A percentile compares a stretch with the other conserved stretches of the same genome.
Evolutionary conservation across 106 monocot genomes (phyloP).

Genomic region (Amphibolis antarctica): DNA sequence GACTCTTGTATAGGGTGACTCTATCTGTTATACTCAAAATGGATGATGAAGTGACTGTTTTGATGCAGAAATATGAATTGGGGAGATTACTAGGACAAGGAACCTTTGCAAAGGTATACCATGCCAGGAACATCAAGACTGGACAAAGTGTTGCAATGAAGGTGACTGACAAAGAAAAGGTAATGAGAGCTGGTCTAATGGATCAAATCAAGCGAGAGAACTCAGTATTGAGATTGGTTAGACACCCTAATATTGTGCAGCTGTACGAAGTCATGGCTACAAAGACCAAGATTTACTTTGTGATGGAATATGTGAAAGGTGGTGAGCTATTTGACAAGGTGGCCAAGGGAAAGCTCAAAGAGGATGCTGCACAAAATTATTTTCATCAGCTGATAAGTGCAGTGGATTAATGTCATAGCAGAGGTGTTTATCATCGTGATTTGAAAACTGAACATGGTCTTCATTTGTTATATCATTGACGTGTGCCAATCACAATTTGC

Average conservation of each 20-base stretch:
- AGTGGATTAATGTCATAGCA: constrained; percentile 38
- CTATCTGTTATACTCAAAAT: constrained; percentile 1
- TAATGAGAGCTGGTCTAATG: constrained; percentile 29
- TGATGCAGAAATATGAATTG: constrained; percentile 42
- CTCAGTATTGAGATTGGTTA: constrained; percentile 34
- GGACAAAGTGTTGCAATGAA: constrained; percentile 47
- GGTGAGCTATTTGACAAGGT: constrained; percentile 49
- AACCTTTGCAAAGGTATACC: constrained; percentile 51
- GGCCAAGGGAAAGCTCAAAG: constrained; percentile 32
- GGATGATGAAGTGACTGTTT: constrained; percentile 21
- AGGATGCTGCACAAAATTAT: constrained; percentile 34
- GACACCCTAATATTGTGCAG: constrained; percentile 42
- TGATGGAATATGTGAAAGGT: constrained; percentile 46
- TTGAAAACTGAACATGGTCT: constrained; percentile 46
- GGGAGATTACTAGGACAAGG: constrained; percentile 58
- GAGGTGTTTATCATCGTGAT: constrained; percentile 53
- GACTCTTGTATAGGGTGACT: too few species aligned
- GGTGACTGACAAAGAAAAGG: constrained; percentile 44
- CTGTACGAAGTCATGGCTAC: constrained; percentile 60
- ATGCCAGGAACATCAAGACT: constrained; percentile 25
- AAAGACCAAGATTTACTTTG: constrained; percentile 44
- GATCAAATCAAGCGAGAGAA: constrained; percentile 60
- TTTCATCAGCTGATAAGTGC: constrained; percentile 44
- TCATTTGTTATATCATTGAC: too few species aligned
- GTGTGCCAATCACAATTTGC: too few species aligned